These are phyloP conservation scores for Dictyophora rubrovolvata DNA, from an alignment of 768 basidiomycete species.

Conservation along the genomic window DNA sequence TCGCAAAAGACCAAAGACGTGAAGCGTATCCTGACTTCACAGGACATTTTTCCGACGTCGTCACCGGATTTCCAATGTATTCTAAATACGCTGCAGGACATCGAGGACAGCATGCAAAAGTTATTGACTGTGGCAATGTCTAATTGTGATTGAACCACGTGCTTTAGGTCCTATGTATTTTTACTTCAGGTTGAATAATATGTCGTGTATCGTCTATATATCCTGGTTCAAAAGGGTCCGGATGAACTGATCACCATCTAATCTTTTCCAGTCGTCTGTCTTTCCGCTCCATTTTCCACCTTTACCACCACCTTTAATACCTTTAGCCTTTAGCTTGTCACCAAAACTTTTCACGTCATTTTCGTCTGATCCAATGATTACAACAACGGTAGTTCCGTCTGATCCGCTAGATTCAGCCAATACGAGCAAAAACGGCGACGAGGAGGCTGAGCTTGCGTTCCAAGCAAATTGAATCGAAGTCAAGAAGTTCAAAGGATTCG, in stretches of 20 bases:
- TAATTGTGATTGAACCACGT: not conserved
- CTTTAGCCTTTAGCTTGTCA: constrained; percentile 43
- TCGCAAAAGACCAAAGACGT: not conserved
- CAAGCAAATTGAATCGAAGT: constrained; percentile 43
- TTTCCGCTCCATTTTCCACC: constrained; percentile 72
- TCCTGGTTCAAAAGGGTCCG: not conserved
- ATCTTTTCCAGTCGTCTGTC: constrained; percentile 51
- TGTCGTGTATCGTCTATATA: not conserved
- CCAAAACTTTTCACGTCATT: constrained; percentile 49
- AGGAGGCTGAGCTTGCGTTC: constrained; percentile 13
- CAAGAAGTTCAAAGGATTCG: constrained; percentile 49
- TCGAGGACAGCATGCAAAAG: not conserved
- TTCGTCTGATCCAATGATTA: constrained; percentile 53
- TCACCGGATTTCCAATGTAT: not conserved
- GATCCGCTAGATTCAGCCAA: constrained; percentile 50
- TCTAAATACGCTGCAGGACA: not conserved
- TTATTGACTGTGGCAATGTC: not conserved
- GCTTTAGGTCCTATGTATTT: not conserved
- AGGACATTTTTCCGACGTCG: not conserved
- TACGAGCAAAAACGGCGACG: constrained; percentile 35
- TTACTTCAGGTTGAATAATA: not conserved
- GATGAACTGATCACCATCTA: constrained; percentile 5
- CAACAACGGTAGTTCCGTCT: constrained; percentile 41
- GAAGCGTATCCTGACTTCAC: not conserved
- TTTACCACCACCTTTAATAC: constrained; percentile 71